phyloP scores from a whole-genome alignment of 805 yeast species.

The Wickerhamomyces hampshirensis region DNA sequence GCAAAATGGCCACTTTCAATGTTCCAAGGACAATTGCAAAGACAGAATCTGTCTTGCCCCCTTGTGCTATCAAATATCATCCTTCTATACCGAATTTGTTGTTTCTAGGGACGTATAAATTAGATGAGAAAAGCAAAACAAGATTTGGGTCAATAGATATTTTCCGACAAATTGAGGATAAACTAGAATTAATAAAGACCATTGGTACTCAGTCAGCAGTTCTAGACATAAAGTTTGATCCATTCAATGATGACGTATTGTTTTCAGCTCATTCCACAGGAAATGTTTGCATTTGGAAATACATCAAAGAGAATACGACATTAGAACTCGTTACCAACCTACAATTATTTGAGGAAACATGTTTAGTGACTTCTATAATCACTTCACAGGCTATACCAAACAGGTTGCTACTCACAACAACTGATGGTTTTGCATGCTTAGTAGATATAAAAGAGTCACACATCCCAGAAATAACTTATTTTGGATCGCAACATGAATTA shows the following conservation, averaged over 20 bases:
- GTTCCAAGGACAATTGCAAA: slow-evolving; percentile 15
- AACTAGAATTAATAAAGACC: slow-evolving; percentile 19
- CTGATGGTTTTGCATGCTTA: slow-evolving; percentile 57
- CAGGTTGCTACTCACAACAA: slow-evolving; percentile 51
- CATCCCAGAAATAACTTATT: slow-evolving; percentile 4
- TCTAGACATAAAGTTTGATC: slow-evolving; percentile 69
- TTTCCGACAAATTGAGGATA: slow-evolving; percentile 20
- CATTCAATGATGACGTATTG: slow-evolving; percentile 43
- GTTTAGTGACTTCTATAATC: slow-evolving; percentile 60
- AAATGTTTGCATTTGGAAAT: slow-evolving; percentile 58
- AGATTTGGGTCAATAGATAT: slow-evolving; percentile 63
- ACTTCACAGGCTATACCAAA: slow-evolving; percentile 42
- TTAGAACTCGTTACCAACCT: slow-evolving; percentile 25
- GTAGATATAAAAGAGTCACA: slow-evolving; percentile 25
- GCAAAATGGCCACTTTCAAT: not conserved
- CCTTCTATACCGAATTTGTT: slow-evolving; percentile 44
- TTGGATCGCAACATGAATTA: slow-evolving; percentile 46
- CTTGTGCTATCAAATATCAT: slow-evolving; percentile 70
- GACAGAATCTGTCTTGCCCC: slow-evolving; percentile 58
- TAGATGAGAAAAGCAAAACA: slow-evolving; percentile 51
- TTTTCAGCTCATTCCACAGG: slow-evolving; percentile 83
- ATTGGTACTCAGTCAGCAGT: slow-evolving; percentile 53
- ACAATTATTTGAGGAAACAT: slow-evolving; percentile 43
- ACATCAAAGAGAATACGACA: slow-evolving; percentile 13
- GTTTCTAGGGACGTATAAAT: slow-evolving; percentile 75